A percentile compares a stretch with the other conserved stretches of the same genome.
These are phyloP conservation scores for Yamadazyma epiphylla DNA, from an alignment of 1,139 yeast species.

Conservation along the genomic window DNA sequence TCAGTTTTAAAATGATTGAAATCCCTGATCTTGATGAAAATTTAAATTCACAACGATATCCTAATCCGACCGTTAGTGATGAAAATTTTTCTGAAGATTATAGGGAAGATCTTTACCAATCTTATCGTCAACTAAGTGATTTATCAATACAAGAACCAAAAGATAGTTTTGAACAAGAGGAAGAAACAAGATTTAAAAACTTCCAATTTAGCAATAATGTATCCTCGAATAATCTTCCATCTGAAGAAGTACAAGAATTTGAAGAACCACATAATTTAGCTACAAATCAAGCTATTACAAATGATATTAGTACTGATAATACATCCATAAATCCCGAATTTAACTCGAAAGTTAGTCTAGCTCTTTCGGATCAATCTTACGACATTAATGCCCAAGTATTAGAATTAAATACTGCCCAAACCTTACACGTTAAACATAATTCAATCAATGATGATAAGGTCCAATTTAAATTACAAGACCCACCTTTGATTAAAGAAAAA, in stretches of 20 bases:
- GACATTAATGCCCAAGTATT: slow-evolving; percentile 14
- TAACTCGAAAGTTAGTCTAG: slow-evolving; percentile 13
- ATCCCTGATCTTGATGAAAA: slow-evolving; percentile 34
- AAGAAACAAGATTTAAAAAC: slow-evolving; percentile 6
- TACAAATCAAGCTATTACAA: neutral
- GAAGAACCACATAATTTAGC: neutral
- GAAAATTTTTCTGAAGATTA: neutral
- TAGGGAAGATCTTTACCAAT: neutral
- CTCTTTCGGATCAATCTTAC: slow-evolving; percentile 12
- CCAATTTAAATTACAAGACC: slow-evolving; percentile 5
- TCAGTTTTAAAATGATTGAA: slow-evolving; percentile 33
- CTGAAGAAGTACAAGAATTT: neutral
- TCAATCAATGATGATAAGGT: slow-evolving; percentile 8
- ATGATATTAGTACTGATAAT: slow-evolving; percentile 8
- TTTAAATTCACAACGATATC: no score
- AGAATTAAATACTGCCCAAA: slow-evolving; percentile 15
- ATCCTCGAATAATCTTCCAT: neutral
- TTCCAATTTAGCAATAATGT: slow-evolving; percentile 6
- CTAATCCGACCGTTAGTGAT: neutral
- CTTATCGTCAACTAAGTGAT: neutral
- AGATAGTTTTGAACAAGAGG: slow-evolving; percentile 4
- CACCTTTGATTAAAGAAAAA: slow-evolving; percentile 4
- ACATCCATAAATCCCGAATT: slow-evolving; percentile 8
- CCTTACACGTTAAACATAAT: slow-evolving; percentile 11
- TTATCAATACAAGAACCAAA: slow-evolving; percentile 1